Conservation (phyloP, 176 grass and related monocot genomes). For the Carex parvula region DNA sequence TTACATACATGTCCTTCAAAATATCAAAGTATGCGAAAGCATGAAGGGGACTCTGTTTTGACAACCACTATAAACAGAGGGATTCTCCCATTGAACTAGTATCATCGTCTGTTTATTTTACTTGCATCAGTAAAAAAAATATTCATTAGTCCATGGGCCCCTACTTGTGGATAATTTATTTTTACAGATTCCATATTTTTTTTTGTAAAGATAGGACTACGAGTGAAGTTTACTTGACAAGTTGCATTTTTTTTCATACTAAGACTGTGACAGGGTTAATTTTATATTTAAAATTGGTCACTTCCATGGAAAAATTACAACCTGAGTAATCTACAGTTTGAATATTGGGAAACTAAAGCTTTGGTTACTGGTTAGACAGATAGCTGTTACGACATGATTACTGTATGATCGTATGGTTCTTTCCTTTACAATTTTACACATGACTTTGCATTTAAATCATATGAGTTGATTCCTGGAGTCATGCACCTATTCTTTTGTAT, state of each 20-base stretch:
- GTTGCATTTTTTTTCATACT: background rate
- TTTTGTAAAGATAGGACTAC: background rate
- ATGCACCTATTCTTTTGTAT: background rate
- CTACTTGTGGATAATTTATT: background rate
- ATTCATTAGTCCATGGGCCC: background rate
- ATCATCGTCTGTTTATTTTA: background rate
- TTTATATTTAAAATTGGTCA: background rate
- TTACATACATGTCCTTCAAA: background rate
- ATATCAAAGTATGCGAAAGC: background rate
- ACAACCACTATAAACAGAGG: background rate
- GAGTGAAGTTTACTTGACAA: background rate
- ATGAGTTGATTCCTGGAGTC: background rate
- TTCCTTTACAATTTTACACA: background rate
- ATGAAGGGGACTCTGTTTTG: background rate
- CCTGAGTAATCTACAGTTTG: background rate
- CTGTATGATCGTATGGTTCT: background rate
- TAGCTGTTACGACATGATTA: no score
- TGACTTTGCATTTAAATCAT: background rate
- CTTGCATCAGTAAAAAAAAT: background rate
- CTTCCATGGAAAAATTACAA: background rate
- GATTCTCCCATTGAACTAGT: background rate
- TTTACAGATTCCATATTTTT: background rate
- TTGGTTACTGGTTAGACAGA: background rate
- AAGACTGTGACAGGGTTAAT: background rate
- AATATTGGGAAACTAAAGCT: background rate